Evolutionary conservation across 2,329 filamentous ascomycete species (phyloP), one percentile per base, ranked within the genome.

Genomic region (Epichloe festucae): DNA sequence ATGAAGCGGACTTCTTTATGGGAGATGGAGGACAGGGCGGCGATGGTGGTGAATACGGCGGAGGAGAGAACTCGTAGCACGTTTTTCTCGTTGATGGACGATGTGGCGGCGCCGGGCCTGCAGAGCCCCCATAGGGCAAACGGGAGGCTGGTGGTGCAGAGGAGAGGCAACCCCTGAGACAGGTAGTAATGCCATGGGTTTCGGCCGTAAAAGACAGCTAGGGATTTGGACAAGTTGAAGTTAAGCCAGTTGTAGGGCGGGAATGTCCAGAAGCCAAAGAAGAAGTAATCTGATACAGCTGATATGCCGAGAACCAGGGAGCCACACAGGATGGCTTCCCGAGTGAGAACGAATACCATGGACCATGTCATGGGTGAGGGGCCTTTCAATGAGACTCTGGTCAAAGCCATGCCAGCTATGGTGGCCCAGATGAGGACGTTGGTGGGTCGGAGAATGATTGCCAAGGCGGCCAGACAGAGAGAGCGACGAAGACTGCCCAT

Each of bases 1-100:
- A 97, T 87, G 72, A 98, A 98, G 61, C 93, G 88, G 59, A 95
- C 87, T 74, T 98, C 93, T 67, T 98, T 98, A 71, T 98, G 93
- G 1, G 89, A 82, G 58, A 97, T 87, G 46, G 87, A 63, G 1
- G 88, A 95, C 36, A 97, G 76, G 2, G 73, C 66, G 1, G 70
- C 64, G 10, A 86, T 69, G 52, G 84, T 85, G 34, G 79, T 67
- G 51, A 83, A 56, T 42, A 84, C 74, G 7, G 79, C 72, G 34
- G 74, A 73, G 10, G 81, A 73, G 8, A 90, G 69, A 38, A 55
- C 69, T 63, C 49, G 55, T 63, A 66, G 65, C 50, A 58, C 60
- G 19, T 67, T 67, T 10, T 62, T 57, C 54, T 70, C 61, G 23
- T 63, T 52, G 8, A 63, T 53, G 39, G 71, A 61, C 5, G 71